phyloP scores from a whole-genome alignment of 768 basidiomycete genomes.

The Boletus rubroflammeus region DNA sequence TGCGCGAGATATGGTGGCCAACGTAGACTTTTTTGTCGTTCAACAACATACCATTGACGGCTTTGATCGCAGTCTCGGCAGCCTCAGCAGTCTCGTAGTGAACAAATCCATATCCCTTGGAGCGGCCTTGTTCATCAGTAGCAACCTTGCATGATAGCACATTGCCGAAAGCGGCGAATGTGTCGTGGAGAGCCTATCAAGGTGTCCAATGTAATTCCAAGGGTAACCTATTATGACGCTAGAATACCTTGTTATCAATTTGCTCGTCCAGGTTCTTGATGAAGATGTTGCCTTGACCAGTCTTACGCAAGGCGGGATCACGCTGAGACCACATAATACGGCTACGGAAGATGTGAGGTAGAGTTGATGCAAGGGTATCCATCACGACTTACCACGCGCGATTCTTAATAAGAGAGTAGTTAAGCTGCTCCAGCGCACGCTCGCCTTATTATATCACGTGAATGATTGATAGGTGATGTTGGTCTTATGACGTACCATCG shows the following conservation, averaged over 20 bases:
- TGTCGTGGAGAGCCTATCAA: constrained; percentile 91
- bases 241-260: constrained; percentile 90
- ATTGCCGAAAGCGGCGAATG: constrained; percentile 98
- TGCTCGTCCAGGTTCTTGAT: constrained; percentile 98
- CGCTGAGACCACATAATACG: constrained; percentile 99
- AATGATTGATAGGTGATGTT: not conserved
- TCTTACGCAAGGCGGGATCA: constrained; percentile 98
- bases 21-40: constrained; percentile 99
- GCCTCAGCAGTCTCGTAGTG: constrained; percentile 99
- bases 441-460: constrained; percentile 56
- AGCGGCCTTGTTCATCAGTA: constrained; percentile 90
- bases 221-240: not conserved
- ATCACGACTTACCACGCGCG: constrained; percentile 75
- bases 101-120: constrained; percentile 98
- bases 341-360: constrained; percentile 38
- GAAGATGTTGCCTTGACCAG: constrained; percentile 99
- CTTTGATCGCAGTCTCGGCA: constrained; percentile 93
- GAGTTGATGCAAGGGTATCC: not conserved
- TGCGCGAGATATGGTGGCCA: constrained; percentile 95
- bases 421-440: constrained; percentile 97
- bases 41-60: constrained; percentile 97
- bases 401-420: constrained; percentile 98
- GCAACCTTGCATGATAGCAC: constrained; percentile 99
- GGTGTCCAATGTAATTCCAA: not conserved
- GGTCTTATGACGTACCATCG: constrained; percentile 62